Conservation (phyloP, 2,329 filamentous ascomycete species). For the Cladosporium sp. region DNA sequence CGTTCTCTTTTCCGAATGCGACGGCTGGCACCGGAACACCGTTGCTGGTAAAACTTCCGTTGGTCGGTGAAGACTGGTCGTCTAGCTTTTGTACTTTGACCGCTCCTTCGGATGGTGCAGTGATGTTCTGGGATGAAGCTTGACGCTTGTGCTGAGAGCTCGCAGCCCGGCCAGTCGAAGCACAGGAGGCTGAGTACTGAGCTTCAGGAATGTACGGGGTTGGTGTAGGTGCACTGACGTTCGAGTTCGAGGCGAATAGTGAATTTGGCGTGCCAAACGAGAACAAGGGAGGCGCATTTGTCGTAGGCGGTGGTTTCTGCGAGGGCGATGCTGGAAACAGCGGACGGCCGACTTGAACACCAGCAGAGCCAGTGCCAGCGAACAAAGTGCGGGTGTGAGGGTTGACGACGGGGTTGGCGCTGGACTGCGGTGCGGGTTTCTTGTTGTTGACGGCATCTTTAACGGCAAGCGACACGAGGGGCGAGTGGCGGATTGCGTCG, state of each 20-base stretch:
- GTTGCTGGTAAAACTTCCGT: background rate
- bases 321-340: background rate
- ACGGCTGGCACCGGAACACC: background rate
- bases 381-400: background rate
- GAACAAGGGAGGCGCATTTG: background rate
- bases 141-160: background rate
- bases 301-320: background rate
- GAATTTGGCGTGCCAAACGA: background rate
- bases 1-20: background rate
- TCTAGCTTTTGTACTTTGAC: background rate
- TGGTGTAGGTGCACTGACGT: background rate
- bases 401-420: background rate
- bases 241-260: background rate
- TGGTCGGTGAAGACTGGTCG: background rate
- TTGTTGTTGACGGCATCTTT: constrained; percentile 22
- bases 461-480: constrained; percentile 30
- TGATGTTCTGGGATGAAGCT: background rate
- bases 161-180: background rate
- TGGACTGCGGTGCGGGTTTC: background rate
- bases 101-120: background rate
- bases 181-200: background rate
- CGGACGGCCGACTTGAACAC: background rate
- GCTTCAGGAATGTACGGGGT: background rate
- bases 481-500: constrained; percentile 10
- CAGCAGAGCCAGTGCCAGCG: background rate